Base-by-base conservation (phyloP, 148 eudicot genomes). In the Vaccinium darrowii region DNA sequence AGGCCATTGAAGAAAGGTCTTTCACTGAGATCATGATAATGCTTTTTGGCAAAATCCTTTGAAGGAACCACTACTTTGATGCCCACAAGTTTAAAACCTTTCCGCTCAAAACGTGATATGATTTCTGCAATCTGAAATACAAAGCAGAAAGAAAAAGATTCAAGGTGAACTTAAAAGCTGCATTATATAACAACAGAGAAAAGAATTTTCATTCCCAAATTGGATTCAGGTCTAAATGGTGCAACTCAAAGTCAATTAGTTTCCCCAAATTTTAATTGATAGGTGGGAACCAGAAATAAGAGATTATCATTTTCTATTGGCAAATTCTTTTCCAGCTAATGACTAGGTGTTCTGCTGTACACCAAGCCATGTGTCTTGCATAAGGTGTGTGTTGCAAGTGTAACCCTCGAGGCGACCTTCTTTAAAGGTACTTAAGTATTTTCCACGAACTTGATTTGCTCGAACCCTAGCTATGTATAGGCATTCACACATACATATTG, bases 1-100 rank as follows among this genome's bases (percentile, higher is more conserved):
- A 97, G 90, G 74, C 98, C 98, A 78, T 92, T 89, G 84, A 97
- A 97, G 92, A 97, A 97, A 60, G 99, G 98, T 76, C 98, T 94
- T 82, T 93, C 99, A 84, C 89, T 95, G 84, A 97, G 94, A 88
- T 97, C 99, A 77, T 97, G 98, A 76, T 97, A 97, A 86, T 97
- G 99, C 92, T 91, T 93, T 88, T 90, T 73, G 63, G 99, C 98
- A 83, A 97, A 97, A 1, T 88, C 91, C 95, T 93, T 97, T 7
- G 98, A 90, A 83, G 99, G 98, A 80, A 95, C 85, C 52, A 90
- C 87, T 23, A 97, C 74, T 87, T 97, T 97, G 87, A 97, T 97
- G 2, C 90, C 98, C 50, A 97, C 99, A 77, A 96, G 98, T 92
- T 92, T 93, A 73, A 88, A 97, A 36, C 99, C 99, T 90, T 97